Percentiles rank a stretch among this genome's conserved stretches.
Evolutionary conservation across 179 eudicot genomes (phyloP).

Genomic region (Gypsophila paniculata): DNA sequence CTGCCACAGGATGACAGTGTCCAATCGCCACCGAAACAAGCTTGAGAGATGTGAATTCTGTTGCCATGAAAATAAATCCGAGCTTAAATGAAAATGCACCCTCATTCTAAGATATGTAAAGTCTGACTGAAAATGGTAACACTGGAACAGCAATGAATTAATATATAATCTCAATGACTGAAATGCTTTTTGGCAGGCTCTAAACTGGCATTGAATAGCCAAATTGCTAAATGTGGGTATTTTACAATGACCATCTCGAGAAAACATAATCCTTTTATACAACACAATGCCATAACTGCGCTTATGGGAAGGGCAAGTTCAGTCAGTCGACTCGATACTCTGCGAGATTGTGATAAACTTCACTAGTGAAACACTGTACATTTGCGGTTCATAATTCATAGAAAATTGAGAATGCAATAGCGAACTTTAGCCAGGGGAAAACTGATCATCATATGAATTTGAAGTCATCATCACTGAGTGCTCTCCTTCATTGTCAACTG

Average conservation of each 20-base stretch:
- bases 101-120: not conserved
- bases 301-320: conserved; percentile 1
- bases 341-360: not conserved
- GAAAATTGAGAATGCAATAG: conserved; percentile 1
- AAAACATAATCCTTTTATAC: conserved; percentile 4
- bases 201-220: not conserved
- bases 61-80: not conserved
- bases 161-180: not conserved
- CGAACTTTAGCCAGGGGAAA: conserved; percentile 16
- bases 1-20: not conserved
- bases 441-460: conserved; percentile 20
- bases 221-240: not conserved
- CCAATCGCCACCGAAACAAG: not conserved
- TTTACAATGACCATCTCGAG: conserved; percentile 1
- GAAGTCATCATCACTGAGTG: conserved; percentile 14
- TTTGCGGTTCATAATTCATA: conserved; percentile 19
- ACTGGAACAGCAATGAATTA: not conserved
- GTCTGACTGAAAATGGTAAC: not conserved
- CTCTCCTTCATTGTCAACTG: conserved; percentile 21
- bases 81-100: not conserved
- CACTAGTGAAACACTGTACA: conserved; percentile 25
- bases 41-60: not conserved
- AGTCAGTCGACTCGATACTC: not conserved
- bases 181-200: conserved; percentile 8
- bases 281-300: not conserved